phyloP scores from a whole-genome alignment of 345 rosid genomes.

The Cardiospermum halicacabum region DNA sequence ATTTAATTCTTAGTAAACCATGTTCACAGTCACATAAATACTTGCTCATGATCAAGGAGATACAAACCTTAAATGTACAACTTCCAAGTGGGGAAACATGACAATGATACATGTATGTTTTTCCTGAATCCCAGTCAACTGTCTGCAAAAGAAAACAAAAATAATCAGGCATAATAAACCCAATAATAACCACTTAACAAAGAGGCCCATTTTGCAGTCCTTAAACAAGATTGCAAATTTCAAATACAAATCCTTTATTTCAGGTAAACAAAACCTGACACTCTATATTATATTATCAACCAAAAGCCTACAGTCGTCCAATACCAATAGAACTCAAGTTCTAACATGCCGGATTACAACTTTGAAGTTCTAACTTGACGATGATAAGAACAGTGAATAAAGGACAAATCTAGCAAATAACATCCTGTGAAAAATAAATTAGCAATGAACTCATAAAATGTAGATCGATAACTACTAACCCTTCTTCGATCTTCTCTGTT shows the following conservation, averaged over 20 bases:
- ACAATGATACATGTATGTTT: conserved; percentile 47
- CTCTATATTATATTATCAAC: not conserved
- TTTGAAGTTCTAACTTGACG: not conserved
- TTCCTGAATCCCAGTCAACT: conserved; percentile 48
- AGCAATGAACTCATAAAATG: not conserved
- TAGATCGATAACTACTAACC: conserved; percentile 19
- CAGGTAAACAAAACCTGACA: not conserved
- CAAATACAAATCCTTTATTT: not conserved
- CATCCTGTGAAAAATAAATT: not conserved
- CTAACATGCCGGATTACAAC: not conserved
- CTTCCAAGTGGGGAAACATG: conserved; percentile 40
- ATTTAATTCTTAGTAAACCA: not conserved
- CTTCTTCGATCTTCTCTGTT: conserved; percentile 24
- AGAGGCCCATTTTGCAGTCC: not conserved
- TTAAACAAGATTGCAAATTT: not conserved
- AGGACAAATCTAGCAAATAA: not conserved
- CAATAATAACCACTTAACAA: not conserved
- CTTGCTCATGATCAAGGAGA: conserved; percentile 7
- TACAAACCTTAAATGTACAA: conserved; percentile 48
- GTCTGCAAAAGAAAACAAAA: conserved; percentile 26
- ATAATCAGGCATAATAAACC: conserved; percentile 2
- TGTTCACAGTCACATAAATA: not conserved
- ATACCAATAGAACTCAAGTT: not conserved
- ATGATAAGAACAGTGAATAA: not conserved
- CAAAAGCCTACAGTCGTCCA: not conserved